phyloP scores from a whole-genome alignment of 2,329 filamentous ascomycete species.

The Polytolypa hystricis region DNA sequence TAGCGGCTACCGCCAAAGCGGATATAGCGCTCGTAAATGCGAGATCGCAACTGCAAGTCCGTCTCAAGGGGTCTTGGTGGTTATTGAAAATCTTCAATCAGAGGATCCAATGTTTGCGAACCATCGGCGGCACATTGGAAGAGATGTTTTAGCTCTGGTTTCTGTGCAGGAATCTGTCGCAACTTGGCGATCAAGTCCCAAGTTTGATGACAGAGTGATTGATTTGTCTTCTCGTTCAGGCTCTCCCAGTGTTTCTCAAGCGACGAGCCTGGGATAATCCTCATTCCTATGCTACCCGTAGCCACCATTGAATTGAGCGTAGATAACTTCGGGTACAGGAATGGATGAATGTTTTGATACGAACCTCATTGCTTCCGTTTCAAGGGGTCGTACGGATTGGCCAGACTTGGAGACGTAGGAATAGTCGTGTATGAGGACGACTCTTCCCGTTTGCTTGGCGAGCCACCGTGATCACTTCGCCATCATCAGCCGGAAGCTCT shows the following conservation, averaged over 20 bases:
- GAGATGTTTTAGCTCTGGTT: constrained; percentile 9
- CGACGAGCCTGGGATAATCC: constrained; percentile 9
- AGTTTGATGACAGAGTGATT: constrained; percentile 14
- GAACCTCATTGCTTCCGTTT: constrained; percentile 2
- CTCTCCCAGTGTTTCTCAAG: constrained; percentile 12
- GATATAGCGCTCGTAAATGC: constrained; percentile 18
- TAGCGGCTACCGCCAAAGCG: constrained; percentile 13
- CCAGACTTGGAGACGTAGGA: constrained; percentile 2
- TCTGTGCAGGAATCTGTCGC: constrained; percentile 10
- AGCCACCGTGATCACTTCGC: constrained; percentile 3
- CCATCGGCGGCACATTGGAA: constrained; percentile 17
- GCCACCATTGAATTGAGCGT: background rate
- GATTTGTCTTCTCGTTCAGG: constrained; percentile 12
- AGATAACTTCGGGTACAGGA: constrained; percentile 12
- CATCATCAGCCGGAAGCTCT: constrained; percentile 2
- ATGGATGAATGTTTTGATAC: constrained; percentile 10
- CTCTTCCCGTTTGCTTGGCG: constrained; percentile 4
- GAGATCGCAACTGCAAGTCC: constrained; percentile 14
- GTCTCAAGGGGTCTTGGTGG: constrained; percentile 10
- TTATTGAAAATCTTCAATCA: constrained; percentile 15
- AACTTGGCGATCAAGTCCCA: constrained; percentile 14
- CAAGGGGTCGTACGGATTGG: background rate
- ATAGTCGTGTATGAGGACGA: constrained; percentile 1
- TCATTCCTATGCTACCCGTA: constrained; percentile 10
- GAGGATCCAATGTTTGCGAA: constrained; percentile 11